Base-by-base conservation (phyloP, 73 alveolate species). In the Breviolum minutum region DNA sequence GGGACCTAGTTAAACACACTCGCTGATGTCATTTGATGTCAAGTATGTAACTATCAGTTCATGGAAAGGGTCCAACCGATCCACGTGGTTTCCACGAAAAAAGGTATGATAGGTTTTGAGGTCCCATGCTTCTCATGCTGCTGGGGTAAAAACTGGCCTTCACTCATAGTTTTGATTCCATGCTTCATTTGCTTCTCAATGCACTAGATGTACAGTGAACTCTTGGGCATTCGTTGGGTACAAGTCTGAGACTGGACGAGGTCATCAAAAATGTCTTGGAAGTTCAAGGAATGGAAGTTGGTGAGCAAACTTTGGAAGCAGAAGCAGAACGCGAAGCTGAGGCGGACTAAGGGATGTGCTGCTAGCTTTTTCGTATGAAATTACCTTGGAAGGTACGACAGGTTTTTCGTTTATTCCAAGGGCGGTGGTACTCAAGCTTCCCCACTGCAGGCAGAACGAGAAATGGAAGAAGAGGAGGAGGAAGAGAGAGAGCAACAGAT, bases 241-340 rank as follows among this genome's bases (percentile, higher is more conserved):
- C 0, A 40, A 40, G 54, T 40, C 87, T 8, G 64, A 13, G 62
- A 77, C 62, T 60, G 62, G 20, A 26, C 63, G 30, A 91, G 97
- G 97, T 91, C 89, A 91, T 91, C 88, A 91, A 91, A 60, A 91
- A 91, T 32, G 97, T 91, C 62, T 62, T 91, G 97, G 97, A 91
- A 77, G 97, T 91, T n/a, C 97, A 91, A 77, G 97, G 97, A 27
- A 91, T 91, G 97, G 97, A 91, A 63, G 97, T 91, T 30, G 97
- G 97, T 19, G 97, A 91, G 66, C 97, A 91, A 89, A 91, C 97
- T n/a, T 40, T 91, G 32, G 97, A 91, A 63, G 97, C 97, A 19
- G 97, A 91, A 79, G 97, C 97, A 22, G 97, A 91, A 83, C 97
- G 97, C 20, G 97, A 91, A 66, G 97, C 97, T 63, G 97, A 91